Evolutionary conservation across 495 filamentous ascomycete genomes (phyloP), one percentile per base, ranked within the genome.

Genomic region (Rostrohypoxylon terebratum): DNA sequence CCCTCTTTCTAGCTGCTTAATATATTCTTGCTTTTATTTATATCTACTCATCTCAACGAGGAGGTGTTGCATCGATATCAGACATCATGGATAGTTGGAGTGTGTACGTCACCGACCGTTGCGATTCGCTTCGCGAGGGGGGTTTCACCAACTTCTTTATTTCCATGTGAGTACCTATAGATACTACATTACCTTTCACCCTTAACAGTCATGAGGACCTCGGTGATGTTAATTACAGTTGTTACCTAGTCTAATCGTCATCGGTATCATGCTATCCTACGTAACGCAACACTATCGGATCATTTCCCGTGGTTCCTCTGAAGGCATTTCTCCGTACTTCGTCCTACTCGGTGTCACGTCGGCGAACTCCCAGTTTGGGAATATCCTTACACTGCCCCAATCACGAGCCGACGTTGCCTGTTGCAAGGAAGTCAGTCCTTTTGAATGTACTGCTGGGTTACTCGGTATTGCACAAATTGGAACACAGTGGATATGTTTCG

Each of bases 261-360:
- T 97, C 73, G 96, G 96, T 53, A 96, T 99, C 79, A 83, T 98
- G 61, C 78, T 95, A 66, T 98, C 95, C 66, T 99, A 99, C 80
- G 88, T 97, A 28, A 96, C 96, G 1, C 96, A 99, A 79, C 96
- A 98, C 79, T 84, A 90, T 78, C 93, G 94, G 66, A 98, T 99
- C 83, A 92, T 97, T 71, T 80, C 86, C 45, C 89, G 94, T 36
- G 89, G 91, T 55, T 94, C 92, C 50, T 97, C 96, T n/a, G 93
- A 94, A 81, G 96, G 96, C 51, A 95, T 99, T 59, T 97, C 93
- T 31, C 95, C 96, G 2, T 93, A 93, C 75, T 99, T 97, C 74
- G 88, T 99, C 65, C 89, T 98, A 16, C 90, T 99, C 23, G 96
- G 96, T 54, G 91, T 91, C 18, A 97, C 94, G 1, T 95, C 93